Percentiles rank a stretch among this genome's conserved stretches.
phyloP scores from a whole-genome alignment of 176 grass and related monocot genomes.

The Avena insularis region DNA sequence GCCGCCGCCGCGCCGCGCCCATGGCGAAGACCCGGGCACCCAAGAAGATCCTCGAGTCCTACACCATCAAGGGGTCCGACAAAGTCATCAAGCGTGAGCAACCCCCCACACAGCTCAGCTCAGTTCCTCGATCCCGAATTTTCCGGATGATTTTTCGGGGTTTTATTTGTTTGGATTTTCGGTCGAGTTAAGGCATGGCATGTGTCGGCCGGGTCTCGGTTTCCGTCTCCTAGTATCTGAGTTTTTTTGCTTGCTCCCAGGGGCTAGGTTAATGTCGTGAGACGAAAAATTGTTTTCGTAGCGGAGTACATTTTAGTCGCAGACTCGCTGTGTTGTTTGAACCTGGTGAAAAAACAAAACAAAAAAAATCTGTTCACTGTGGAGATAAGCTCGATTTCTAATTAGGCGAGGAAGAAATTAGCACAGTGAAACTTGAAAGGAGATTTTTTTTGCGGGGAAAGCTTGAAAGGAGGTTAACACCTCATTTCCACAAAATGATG shows the following conservation, averaged over 20 bases:
- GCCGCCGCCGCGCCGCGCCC: slow-evolving; percentile 16
- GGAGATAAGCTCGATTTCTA: background rate
- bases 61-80: slow-evolving; percentile 90
- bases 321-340: background rate
- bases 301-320: background rate
- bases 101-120: background rate
- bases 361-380: background rate
- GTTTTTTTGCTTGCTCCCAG: background rate
- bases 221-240: background rate
- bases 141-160: background rate
- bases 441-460: background rate
- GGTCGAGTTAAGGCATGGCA: background rate
- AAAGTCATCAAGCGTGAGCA: slow-evolving; percentile 88
- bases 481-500: background rate
- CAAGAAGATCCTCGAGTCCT: slow-evolving; percentile 84
- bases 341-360: background rate
- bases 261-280: slow-evolving; percentile 33
- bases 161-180: background rate
- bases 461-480: slow-evolving; percentile 2
- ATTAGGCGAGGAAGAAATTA: background rate
- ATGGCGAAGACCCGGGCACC: slow-evolving; percentile 82
- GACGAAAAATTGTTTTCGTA: background rate
- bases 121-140: slow-evolving; percentile 32
- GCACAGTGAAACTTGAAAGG: background rate
- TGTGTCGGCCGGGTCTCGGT: background rate